Conservation (phyloP, 2,329 filamentous ascomycete species). For the Pseudogymnoascus pannorum region DNA sequence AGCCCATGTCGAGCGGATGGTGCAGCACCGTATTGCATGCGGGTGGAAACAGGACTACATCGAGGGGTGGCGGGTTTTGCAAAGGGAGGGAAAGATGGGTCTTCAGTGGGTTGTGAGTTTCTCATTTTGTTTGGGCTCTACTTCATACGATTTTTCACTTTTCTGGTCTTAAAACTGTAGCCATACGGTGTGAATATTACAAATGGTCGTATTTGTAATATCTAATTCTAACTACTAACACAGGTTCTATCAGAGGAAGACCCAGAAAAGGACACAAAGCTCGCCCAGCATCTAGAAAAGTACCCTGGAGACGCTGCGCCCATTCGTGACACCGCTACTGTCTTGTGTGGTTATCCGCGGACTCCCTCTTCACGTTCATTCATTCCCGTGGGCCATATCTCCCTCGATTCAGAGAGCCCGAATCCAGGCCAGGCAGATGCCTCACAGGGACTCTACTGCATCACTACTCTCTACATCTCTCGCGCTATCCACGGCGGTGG, state of each 20-base stretch:
- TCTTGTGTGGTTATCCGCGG: conserved; percentile 18
- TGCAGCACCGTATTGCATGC: conserved; percentile 38
- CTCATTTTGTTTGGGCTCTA: background rate
- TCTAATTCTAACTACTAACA: conserved; percentile 7
- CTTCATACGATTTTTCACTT: background rate
- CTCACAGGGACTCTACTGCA: conserved; percentile 19
- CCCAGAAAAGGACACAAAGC: conserved; percentile 14
- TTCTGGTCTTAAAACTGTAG: too few relatives aligned
- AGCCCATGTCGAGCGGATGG: conserved; percentile 35
- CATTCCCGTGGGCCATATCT: conserved; percentile 24
- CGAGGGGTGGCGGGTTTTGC: conserved; percentile 16
- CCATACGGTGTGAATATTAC: background rate
- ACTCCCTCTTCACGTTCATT: conserved; percentile 15
- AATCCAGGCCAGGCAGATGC: conserved; percentile 10
- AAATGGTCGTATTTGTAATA: background rate
- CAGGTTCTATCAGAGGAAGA: conserved; percentile 17
- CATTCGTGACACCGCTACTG: conserved; percentile 18
- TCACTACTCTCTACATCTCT: conserved; percentile 22
- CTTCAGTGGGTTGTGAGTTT: conserved; percentile 22
- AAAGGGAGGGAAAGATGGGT: conserved; percentile 18
- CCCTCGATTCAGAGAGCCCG: conserved; percentile 15
- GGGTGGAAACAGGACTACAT: conserved; percentile 38
- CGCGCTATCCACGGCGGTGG: conserved; percentile 21
- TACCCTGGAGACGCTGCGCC: conserved; percentile 17
- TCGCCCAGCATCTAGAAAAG: conserved; percentile 16